A percentile compares a stretch with the other conserved stretches of the same genome.
Conservation (phyloP, 371 early-diverging fungal species). For the Conidiobolus coronatus region DNA sequence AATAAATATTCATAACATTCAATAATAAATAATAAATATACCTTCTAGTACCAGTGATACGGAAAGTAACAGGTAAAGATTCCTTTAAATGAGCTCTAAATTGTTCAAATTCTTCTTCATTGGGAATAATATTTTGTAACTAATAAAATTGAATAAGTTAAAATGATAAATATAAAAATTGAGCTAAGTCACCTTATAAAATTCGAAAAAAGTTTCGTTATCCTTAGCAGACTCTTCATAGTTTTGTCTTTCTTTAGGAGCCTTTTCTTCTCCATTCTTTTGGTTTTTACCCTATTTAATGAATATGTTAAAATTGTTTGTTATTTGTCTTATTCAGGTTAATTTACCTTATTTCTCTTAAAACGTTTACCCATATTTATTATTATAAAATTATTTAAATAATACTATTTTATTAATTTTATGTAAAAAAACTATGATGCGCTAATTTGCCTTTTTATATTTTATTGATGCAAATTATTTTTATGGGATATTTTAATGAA, state of each 20-base stretch:
- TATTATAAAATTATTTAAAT: no score
- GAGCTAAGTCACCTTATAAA: constrained; percentile 3
- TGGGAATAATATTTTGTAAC: constrained; percentile 58
- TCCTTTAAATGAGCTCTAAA: constrained; percentile 36
- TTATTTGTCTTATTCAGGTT: no score
- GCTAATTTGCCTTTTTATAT: no score
- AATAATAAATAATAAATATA: constrained; percentile 7
- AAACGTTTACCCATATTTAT: no score
- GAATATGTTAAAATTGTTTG: no score
- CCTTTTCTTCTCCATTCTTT: not conserved
- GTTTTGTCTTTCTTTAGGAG: not conserved
- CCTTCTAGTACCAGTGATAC: constrained; percentile 76
- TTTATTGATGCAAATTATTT: no score
- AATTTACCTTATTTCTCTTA: no score
- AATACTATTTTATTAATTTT: no score
- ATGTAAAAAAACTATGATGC: no score
- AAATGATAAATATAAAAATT: not conserved
- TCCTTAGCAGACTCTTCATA: constrained; percentile 1
- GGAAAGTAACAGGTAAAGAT: constrained; percentile 70
- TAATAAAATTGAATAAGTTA: constrained; percentile 6
- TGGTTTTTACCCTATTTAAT: not conserved
- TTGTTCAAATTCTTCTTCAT: constrained; percentile 50
- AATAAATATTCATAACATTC: not conserved
- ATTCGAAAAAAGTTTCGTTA: constrained; percentile 4
- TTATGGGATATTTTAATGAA: no score